phyloP scores from a whole-genome alignment of 2,329 filamentous ascomycete genomes.

The Talaromyces albobiverticillius region DNA sequence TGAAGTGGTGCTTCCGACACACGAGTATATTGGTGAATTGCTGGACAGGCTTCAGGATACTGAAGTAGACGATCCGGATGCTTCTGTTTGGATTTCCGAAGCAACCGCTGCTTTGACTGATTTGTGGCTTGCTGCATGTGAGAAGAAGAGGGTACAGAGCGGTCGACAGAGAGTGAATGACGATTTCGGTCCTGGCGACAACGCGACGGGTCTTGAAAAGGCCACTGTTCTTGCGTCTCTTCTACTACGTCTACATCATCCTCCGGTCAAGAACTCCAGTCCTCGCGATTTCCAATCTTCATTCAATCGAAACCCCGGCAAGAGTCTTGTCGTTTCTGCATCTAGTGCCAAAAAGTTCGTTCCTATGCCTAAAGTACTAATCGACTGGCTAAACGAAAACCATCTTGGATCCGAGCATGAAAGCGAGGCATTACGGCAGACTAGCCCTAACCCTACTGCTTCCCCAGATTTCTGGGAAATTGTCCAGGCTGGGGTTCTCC shows the following conservation, averaged over 20 bases:
- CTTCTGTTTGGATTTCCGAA: conserved; percentile 31
- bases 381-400: conserved; percentile 76
- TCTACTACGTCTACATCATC: conserved; percentile 75
- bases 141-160: conserved; percentile 43
- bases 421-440: conserved; percentile 60
- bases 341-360: conserved; percentile 25
- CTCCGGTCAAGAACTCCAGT: conserved; percentile 41
- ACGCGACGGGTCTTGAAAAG: conserved; percentile 65
- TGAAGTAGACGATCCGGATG: conserved; percentile 29
- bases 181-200: conserved; percentile 63
- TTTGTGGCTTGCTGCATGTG: conserved; percentile 31
- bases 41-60: conserved; percentile 49
- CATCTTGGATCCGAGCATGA: conserved; percentile 71
- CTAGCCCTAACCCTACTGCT: conserved; percentile 70
- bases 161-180: conserved; percentile 43
- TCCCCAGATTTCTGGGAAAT: conserved; percentile 82
- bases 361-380: conserved; percentile 70
- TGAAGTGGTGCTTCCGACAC: conserved; percentile 70
- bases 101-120: conserved; percentile 32
- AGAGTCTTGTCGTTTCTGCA: conserved; percentile 28
- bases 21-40: conserved; percentile 64
- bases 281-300: conserved; percentile 22
- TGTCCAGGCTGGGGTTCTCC: conserved; percentile 69
- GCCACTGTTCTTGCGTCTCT: conserved; percentile 76
- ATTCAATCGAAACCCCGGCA: conserved; percentile 24